Conservation (phyloP, 164 flowering plant genomes). For the Malania oleifera region DNA sequence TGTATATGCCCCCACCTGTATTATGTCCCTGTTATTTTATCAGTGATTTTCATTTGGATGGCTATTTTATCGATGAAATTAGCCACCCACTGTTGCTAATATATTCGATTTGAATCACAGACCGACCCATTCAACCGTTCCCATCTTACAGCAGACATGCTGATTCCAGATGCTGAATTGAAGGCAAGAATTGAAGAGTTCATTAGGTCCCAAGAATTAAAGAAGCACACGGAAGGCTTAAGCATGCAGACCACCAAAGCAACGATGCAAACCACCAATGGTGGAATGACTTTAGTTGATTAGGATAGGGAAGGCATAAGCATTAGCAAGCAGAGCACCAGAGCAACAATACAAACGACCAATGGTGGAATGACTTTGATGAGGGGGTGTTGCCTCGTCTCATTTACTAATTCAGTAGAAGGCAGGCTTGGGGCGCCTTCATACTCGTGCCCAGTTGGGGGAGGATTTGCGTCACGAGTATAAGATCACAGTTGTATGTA, state of each 20-base stretch:
- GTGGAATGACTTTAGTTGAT: constrained; percentile 39
- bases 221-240: constrained; percentile 31
- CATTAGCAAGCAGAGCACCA: no score
- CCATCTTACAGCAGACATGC: constrained; percentile 87
- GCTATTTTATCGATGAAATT: no score
- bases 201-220: constrained; percentile 45
- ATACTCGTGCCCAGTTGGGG: no score
- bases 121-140: constrained; percentile 96
- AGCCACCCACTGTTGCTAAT: no score
- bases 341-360: no score
- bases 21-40: not conserved
- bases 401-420: no score
- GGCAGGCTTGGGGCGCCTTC: no score
- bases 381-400: no score
- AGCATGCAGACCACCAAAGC: constrained; percentile 35
- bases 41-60: not conserved
- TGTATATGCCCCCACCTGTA: constrained; percentile 27
- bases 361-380: no score
- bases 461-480: no score
- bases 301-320: no score
- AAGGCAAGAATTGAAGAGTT: constrained; percentile 81
- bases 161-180: constrained; percentile 71
- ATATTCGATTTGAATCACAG: constrained; percentile 33
- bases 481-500: no score
- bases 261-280: constrained; percentile 35